Percentiles rank a stretch among this genome's conserved stretches.
Evolutionary conservation across 176 grass and related monocot genomes (phyloP).

Genomic region (Paspalum notatum): DNA sequence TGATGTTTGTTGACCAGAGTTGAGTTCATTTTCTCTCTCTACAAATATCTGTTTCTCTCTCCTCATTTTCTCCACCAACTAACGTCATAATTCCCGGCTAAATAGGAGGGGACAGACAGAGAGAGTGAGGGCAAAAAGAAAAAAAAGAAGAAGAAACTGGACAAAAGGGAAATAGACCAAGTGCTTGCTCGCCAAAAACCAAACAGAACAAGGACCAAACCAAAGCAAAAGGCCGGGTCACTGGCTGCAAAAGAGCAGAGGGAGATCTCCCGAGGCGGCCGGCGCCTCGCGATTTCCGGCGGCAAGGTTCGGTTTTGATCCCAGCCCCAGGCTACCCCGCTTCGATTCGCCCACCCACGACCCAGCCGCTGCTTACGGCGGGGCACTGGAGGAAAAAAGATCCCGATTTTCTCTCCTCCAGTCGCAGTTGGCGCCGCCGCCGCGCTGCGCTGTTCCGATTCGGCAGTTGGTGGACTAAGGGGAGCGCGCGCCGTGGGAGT

Average conservation of each 20-base stretch:
- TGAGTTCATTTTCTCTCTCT: background rate
- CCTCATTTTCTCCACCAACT: slow-evolving; percentile 31
- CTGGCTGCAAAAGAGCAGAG: slow-evolving; percentile 3
- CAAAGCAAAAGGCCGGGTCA: slow-evolving; percentile 42
- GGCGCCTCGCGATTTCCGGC: slow-evolving; percentile 50
- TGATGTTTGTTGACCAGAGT: background rate
- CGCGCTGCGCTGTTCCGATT: slow-evolving; percentile 18
- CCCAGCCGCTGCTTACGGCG: background rate
- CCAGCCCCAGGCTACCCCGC: slow-evolving; percentile 21
- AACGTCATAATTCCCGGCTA: slow-evolving; percentile 15
- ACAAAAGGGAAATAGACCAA: slow-evolving; percentile 25
- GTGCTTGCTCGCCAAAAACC: slow-evolving; percentile 26
- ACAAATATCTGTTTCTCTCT: background rate
- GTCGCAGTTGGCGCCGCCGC: slow-evolving; percentile 26
- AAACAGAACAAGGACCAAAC: slow-evolving; percentile 41
- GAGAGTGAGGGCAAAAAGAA: background rate
- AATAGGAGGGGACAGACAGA: background rate
- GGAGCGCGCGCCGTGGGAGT: background rate
- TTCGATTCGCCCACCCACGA: slow-evolving; percentile 6
- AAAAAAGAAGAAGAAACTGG: background rate
- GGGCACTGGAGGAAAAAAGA: slow-evolving; percentile 15
- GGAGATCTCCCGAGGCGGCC: slow-evolving; percentile 44
- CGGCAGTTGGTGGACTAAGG: slow-evolving; percentile 4
- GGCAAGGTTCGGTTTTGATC: slow-evolving; percentile 68
- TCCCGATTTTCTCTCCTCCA: slow-evolving; percentile 37